Base-by-base conservation (phyloP, 768 basidiomycete species). In the Boletus bicolor region DNA sequence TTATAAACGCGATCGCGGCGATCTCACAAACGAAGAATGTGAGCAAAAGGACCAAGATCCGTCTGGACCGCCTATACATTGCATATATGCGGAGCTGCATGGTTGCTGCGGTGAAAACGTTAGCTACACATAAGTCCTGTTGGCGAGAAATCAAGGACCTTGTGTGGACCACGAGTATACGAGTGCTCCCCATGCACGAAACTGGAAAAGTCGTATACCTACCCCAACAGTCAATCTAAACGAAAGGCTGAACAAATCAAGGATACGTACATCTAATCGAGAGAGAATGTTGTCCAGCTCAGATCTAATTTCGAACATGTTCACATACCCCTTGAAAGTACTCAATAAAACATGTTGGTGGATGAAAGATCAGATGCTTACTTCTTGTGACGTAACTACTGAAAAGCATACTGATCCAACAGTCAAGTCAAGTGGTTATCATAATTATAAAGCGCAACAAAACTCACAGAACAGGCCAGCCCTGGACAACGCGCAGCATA, bases 31-130 rank as follows among this genome's bases (percentile, higher is more conserved):
- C 0, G 44, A 71, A 71, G 7, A 46, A 15, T 0, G 43, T 15
- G 15, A 71, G 17, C 34, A 72, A 50, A 8, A 67, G 14, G 24
- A n/a, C 0, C 21, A 73, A 34, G 28, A 64, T 56, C 39, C 21
- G 55, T 34, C 42, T 64, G n/a, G 69, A 64, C 5, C 56, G 67
- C 48, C 53, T 56, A 57, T 71, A 71, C 68, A 73, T 61, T 5
- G 71, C 70, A 28, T 71, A 73, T 61, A 71, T 59, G 47, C 70
- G 70, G 44, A 71, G 66, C 32, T 64, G 62, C 70, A 73, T 73
- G 15, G 64, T 71, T 10, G 60, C 70, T 71, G 44, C 34, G 14
- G 19, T 14, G 19, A 17, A 49, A 26, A 43, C 21, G 35, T 68
- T n/a, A 66, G 53, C 30, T 19, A 51, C 8, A 5, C 19, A 19